Evolutionary conservation across 805 yeast genomes (phyloP), one percentile per base, ranked within the genome.

Genomic region (Schwanniomyces polymorphus): DNA sequence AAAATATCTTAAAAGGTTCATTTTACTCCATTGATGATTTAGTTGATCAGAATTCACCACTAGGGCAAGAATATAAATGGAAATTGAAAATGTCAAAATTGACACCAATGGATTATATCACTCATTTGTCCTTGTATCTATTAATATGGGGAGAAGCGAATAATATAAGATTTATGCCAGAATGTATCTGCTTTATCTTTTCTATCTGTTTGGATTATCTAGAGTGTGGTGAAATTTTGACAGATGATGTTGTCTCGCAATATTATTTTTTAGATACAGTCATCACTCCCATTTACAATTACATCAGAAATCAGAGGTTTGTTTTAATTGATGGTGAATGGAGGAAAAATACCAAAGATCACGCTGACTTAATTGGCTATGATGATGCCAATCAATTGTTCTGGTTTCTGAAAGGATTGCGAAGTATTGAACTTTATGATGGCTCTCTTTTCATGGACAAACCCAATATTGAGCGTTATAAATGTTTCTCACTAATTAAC

Each of bases 81-180:
- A 84, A 81, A 58, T 52, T 69, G 12, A 75, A 76, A 56, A 87
- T 88, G 90, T 75, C 74, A 53, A 61, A 61, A 27, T 71, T 76
- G 46, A 61, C 80, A 0, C 79, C 81, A 3, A 67, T 64, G 27
- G 88, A 87, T 52, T 80, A 86, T 67, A 77, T 82, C 3, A 74
- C 81, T 47, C 91, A 82, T 66, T 64, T 86, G 51, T 87, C 85
- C 40, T 75, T 85, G 38, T 84, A 79, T 61, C 67, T 80, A 53
- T 74, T 79, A 46, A 73, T 84, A 37, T 86, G 91, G 91, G 91
- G 91, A 29, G 91, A 87, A 62, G 86, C 91, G 5, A 85, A 84
- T 61, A 86, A 83, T 61, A 70, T 79, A 26, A 59, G 84, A 46
- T 79, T 76, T 52, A 65, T 74, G 58, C 82, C 84, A 1, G 78